A percentile compares a stretch with the other conserved stretches of the same genome.
These are phyloP conservation scores for Pseudogymnoascus sp. DNA, from an alignment of 2,329 filamentous ascomycete species.

Conservation along the genomic window DNA sequence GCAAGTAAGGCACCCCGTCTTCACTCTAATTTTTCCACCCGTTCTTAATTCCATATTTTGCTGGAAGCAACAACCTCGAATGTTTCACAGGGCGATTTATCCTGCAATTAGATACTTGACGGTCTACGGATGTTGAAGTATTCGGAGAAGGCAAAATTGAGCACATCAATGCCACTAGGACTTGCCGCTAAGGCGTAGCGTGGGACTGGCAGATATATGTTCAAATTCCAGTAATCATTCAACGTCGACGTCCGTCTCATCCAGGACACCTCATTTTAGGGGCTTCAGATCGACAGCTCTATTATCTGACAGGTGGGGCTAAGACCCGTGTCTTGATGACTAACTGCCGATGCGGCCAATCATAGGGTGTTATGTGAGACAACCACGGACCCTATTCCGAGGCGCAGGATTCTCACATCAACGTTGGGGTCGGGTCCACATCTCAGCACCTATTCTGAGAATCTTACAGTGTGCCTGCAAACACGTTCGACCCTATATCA, in stretches of 20 bases:
- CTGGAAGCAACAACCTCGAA: background rate
- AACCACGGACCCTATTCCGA: background rate
- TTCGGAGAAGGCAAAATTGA: background rate
- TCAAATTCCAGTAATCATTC: background rate
- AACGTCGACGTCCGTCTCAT: background rate
- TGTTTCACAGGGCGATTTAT: background rate
- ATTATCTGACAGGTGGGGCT: background rate
- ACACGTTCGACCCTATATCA: background rate
- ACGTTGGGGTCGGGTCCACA: background rate
- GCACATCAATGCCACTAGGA: background rate
- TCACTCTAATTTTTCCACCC: background rate
- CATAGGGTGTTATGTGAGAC: background rate
- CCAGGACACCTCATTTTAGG: background rate
- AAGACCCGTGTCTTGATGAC: background rate
- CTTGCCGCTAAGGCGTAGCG: background rate
- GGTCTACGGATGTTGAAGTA: background rate
- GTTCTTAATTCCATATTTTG: background rate
- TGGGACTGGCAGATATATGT: background rate
- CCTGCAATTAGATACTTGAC: background rate
- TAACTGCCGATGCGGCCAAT: background rate
- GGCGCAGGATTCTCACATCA: background rate
- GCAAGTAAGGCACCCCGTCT: conserved; percentile 12
- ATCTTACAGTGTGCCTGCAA: background rate
- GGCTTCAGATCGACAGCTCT: background rate
- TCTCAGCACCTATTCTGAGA: background rate